Conservation (phyloP, 768 basidiomycete genomes). For the Tulasnella sp. region DNA sequence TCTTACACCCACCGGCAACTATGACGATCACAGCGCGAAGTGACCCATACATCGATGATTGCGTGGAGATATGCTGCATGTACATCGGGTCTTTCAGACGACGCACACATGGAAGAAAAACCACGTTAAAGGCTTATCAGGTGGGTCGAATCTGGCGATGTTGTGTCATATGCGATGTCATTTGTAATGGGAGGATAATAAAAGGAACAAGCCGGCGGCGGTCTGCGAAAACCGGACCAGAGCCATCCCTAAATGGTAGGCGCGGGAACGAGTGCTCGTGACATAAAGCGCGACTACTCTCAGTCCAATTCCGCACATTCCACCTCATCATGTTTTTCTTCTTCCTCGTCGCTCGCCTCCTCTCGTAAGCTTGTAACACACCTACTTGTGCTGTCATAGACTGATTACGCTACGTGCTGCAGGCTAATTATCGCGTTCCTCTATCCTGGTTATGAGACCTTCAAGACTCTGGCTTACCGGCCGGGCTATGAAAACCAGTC, state of each 20-base stretch:
- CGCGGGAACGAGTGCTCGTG: background rate
- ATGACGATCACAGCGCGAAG: too few relatives aligned
- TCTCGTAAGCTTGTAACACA: background rate
- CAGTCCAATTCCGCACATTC: background rate
- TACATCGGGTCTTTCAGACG: too few relatives aligned
- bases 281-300: constrained; percentile 7
- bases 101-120: too few relatives aligned
- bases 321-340: constrained; percentile 14
- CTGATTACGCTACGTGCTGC: background rate
- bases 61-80: too few relatives aligned
- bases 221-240: background rate
- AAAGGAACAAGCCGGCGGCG: background rate
- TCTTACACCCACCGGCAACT: too few relatives aligned
- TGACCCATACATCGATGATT: too few relatives aligned
- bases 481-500: constrained; percentile 79
- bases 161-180: background rate
- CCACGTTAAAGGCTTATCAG: too few relatives aligned
- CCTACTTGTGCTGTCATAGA: background rate
- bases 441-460: constrained; percentile 92
- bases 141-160: too few relatives aligned
- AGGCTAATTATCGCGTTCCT: constrained; percentile 67
- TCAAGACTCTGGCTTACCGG: constrained; percentile 83
- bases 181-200: background rate
- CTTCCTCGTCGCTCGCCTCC: constrained; percentile 15
- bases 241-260: background rate